These are phyloP conservation scores for Hawksworthiomyces lignivorus DNA, from an alignment of 2,329 filamentous ascomycete genomes.

Conservation along the genomic window DNA sequence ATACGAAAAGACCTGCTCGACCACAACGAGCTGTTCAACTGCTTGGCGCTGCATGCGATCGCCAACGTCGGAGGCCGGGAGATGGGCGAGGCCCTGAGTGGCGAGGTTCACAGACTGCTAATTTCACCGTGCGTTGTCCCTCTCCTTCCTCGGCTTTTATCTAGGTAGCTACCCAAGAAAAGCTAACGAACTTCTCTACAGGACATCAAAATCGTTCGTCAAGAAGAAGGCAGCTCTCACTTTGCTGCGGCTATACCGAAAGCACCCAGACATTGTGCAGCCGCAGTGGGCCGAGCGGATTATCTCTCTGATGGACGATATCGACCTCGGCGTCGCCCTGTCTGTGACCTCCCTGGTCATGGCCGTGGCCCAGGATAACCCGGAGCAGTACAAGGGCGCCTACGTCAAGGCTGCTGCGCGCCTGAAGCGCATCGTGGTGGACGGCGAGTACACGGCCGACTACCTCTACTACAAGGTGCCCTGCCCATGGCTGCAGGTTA, in stretches of 20 bases:
- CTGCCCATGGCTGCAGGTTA: conserved; percentile 96
- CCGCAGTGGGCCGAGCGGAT: conserved; percentile 97
- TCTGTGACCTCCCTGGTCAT: conserved; percentile 95
- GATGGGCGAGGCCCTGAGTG: conserved; percentile 90
- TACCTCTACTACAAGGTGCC: conserved; percentile 99
- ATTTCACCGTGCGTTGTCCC: conserved; percentile 89
- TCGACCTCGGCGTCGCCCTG: conserved; percentile 85
- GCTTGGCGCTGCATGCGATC: conserved; percentile 90
- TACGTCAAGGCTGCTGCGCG: conserved; percentile 90
- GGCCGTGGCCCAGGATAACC: conserved; percentile 85
- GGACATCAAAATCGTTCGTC: conserved; percentile 84
- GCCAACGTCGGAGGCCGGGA: conserved; percentile 95
- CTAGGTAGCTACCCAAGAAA: too few relatives aligned
- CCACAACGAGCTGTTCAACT: conserved; percentile 96
- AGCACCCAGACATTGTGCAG: conserved; percentile 87
- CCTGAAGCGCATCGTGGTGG: conserved; percentile 82
- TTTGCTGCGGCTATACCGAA: conserved; percentile 85
- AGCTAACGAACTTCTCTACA: conserved; percentile 14
- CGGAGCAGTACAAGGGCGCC: conserved; percentile 88
- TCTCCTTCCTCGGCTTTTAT: too few relatives aligned
- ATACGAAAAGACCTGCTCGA: conserved; percentile 94
- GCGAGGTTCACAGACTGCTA: conserved; percentile 84
- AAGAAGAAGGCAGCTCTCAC: conserved; percentile 99
- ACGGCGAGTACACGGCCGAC: conserved; percentile 80
- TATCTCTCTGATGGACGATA: conserved; percentile 97